Conservation (phyloP, 495 filamentous ascomycete species). For the Aspergillus biplanus region DNA sequence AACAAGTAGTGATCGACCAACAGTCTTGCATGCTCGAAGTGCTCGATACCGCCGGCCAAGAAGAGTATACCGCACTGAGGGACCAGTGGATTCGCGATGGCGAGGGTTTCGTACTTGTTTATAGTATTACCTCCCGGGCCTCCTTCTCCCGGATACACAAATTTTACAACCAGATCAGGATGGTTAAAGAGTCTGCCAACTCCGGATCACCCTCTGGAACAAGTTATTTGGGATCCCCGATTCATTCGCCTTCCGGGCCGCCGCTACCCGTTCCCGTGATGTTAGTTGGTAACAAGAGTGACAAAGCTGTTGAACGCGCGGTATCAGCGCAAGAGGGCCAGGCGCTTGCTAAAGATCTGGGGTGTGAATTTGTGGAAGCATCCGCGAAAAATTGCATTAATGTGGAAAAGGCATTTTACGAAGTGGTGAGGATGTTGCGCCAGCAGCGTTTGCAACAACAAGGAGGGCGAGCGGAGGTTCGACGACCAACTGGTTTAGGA, state of each 20-base stretch:
- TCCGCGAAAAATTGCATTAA: slow-evolving; percentile 99
- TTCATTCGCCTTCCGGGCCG: slow-evolving; percentile 62
- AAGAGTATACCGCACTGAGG: slow-evolving; percentile 95
- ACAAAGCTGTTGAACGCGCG: slow-evolving; percentile 91
- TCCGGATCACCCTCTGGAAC: slow-evolving; percentile 65
- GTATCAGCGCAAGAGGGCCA: slow-evolving; percentile 96
- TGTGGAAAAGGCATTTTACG: slow-evolving; percentile 98
- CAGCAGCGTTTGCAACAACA: slow-evolving; percentile 70
- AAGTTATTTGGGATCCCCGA: slow-evolving; percentile 66
- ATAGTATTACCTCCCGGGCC: slow-evolving; percentile 94
- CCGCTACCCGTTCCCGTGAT: slow-evolving; percentile 85
- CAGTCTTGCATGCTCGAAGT: slow-evolving; percentile 99
- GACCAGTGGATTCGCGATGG: slow-evolving; percentile 99
- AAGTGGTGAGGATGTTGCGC: slow-evolving; percentile 89
- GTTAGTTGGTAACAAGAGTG: slow-evolving; percentile 98
- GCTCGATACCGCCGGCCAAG: slow-evolving; percentile 97
- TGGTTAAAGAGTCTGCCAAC: slow-evolving; percentile 91
- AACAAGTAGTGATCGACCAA: slow-evolving; percentile 96
- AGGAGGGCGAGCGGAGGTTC: slow-evolving; percentile 39
- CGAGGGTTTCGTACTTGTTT: slow-evolving; percentile 96
- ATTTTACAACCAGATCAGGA: slow-evolving; percentile 95
- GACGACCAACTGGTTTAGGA: slow-evolving; percentile 43
- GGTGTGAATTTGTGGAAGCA: slow-evolving; percentile 96
- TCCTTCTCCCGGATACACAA: slow-evolving; percentile 93
- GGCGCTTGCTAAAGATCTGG: slow-evolving; percentile 85